Percentiles rank a stretch among this genome's conserved stretches.
These are phyloP conservation scores for Turritis glabra DNA, from an alignment of 345 rosid species.

Conservation along the genomic window DNA sequence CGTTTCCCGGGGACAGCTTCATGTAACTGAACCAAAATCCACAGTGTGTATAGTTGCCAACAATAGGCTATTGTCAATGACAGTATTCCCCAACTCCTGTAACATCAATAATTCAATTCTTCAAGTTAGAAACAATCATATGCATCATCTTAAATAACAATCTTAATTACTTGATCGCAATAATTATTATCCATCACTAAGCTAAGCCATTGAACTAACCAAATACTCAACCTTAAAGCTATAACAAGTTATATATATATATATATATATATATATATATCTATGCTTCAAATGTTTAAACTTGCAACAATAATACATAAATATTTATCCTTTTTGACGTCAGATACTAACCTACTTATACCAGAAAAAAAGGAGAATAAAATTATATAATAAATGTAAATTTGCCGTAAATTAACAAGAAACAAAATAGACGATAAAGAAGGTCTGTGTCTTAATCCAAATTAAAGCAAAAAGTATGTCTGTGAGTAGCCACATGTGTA, in stretches of 20 bases:
- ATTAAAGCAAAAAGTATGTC: constrained; percentile 41
- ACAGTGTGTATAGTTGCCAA: constrained; percentile 94
- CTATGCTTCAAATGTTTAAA: neutral
- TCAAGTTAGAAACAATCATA: neutral
- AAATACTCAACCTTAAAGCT: neutral
- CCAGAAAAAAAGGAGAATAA: neutral
- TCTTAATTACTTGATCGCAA: neutral
- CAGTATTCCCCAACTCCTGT: constrained; percentile 93
- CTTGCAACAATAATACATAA: neutral
- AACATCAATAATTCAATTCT: constrained; percentile 21
- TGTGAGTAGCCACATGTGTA: constrained; percentile 41
- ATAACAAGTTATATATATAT: too few species aligned
- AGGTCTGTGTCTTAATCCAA: constrained; percentile 31
- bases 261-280: too few species aligned
- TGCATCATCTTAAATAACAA: neutral
- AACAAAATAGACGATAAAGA: constrained; percentile 34
- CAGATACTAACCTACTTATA: constrained; percentile 15
- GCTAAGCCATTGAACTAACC: constrained; percentile 1
- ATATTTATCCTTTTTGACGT: neutral
- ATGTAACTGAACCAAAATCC: constrained; percentile 91
- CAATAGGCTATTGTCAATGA: constrained; percentile 84
- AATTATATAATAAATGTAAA: neutral
- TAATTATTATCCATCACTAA: neutral
- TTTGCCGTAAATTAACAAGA: constrained; percentile 27
- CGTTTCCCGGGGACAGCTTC: constrained; percentile 98